Base-by-base conservation (phyloP, 106 monocot genomes). In the Posidonia australis region DNA sequence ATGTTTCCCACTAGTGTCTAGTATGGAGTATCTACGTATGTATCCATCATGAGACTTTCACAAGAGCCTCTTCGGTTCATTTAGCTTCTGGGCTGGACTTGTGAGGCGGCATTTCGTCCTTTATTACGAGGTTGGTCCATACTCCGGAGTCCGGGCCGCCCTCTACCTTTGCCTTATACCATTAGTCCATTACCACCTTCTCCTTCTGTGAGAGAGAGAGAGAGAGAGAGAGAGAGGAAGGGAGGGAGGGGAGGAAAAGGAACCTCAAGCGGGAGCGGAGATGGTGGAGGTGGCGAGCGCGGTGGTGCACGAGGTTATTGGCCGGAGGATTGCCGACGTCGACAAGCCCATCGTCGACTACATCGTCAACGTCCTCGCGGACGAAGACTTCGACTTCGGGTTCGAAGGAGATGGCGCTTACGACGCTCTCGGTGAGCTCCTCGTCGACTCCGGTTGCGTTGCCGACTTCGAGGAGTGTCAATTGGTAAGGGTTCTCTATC, bases 321-420 rank as follows among this genome's bases (percentile, higher is more conserved):
- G 93, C 1, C 69, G 23, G 31, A 68, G 79, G 20, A 72, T 71
- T 1, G 45, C 45, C 21, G 91, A 98, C 10, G 74, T 98, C 22
- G 98, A 91, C 74, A 71, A 72, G 71, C 98, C 98, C 9, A 98
- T 98, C 71, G 73, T 91, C 75, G 80, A 88, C 63, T 98, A 98
- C 85, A 83, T 98, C 75, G 53, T 88, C 80, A 90, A 98, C 74
- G 98, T 98, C 61, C 85, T 98, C 51, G 98, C 98, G 58, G 98
- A 98, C 65, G 98, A 98, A 20, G 98, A 98, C 74, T 98, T 98
- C 85, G 98, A 98, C 66, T 98, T 91, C 85, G 98, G 91, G 60
- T 47, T 56, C 79, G 84, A 87, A 46, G 98, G 98, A n/a, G 85
- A 87, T 46, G 91, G 91, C 64, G 87, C 88, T 46, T 83, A 83